Evolutionary conservation across 257 asterid genomes (phyloP).

Genomic region (Phtheirospermum japonicum): DNA sequence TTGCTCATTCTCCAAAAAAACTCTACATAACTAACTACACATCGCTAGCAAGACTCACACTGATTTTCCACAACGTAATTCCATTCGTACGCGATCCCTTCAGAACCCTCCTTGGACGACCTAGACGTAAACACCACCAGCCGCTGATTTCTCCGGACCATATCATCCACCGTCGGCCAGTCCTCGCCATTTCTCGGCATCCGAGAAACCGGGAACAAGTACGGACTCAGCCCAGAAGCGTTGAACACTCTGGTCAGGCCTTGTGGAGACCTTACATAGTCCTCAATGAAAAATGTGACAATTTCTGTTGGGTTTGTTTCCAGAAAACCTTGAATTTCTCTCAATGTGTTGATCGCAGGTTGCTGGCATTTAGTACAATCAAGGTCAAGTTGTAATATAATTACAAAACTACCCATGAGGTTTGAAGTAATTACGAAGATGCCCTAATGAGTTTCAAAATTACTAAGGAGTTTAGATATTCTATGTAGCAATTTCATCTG

Average conservation of each 20-base stretch:
- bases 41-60: no score
- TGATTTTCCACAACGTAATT: constrained; percentile 84
- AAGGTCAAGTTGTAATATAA: no score
- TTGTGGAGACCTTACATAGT: constrained; percentile 65
- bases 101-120: constrained; percentile 62
- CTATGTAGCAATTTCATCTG: no score
- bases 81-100: constrained; percentile 82
- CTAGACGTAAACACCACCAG: constrained; percentile 73
- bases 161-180: constrained; percentile 89
- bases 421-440: no score
- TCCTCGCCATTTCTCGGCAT: constrained; percentile 78
- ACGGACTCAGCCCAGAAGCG: constrained; percentile 66
- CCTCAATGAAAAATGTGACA: constrained; percentile 79
- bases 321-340: constrained; percentile 64
- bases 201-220: constrained; percentile 62
- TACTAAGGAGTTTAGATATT: no score
- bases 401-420: no score
- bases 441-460: no score
- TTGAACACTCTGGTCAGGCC: constrained; percentile 66
- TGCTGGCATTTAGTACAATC: constrained; percentile 62
- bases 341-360: constrained; percentile 76
- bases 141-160: constrained; percentile 70
- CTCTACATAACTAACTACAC: no score
- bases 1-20: no score
- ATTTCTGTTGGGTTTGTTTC: constrained; percentile 57